Percentiles rank a stretch among this genome's conserved stretches.
Conservation (phyloP, 257 asterid genomes). For the Salvia splendens region DNA sequence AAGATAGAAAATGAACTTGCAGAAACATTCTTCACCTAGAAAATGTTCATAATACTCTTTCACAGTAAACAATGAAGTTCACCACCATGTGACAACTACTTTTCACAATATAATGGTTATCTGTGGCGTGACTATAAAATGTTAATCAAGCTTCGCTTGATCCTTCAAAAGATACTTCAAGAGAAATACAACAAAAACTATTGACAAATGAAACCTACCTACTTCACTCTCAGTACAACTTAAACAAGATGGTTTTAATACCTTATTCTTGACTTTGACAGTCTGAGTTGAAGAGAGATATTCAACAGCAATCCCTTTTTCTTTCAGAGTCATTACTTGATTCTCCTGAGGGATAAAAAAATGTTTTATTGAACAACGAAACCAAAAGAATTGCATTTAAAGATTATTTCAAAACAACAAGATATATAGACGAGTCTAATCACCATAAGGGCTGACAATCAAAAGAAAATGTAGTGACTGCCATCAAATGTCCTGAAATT, state of each 20-base stretch:
- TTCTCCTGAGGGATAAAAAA: slow-evolving; percentile 59
- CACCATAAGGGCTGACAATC: slow-evolving; percentile 84
- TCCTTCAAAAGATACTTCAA: not conserved
- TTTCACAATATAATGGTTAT: slow-evolving; percentile 10
- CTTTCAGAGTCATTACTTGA: slow-evolving; percentile 85
- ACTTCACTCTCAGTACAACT: slow-evolving; percentile 17
- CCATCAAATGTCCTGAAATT: slow-evolving; percentile 50
- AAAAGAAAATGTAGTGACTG: slow-evolving; percentile 30
- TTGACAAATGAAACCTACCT: not conserved
- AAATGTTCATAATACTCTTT: not conserved
- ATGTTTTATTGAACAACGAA: slow-evolving; percentile 10
- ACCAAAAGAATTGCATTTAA: slow-evolving; percentile 12
- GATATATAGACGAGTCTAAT: slow-evolving; percentile 30
- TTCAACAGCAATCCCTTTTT: slow-evolving; percentile 81
- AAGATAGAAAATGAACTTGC: too few species aligned
- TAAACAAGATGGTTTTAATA: slow-evolving; percentile 30
- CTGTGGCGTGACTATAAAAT: not conserved
- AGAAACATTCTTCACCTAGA: too few species aligned
- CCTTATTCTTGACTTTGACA: slow-evolving; percentile 68
- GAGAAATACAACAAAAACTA: slow-evolving; percentile 1
- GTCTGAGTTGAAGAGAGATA: slow-evolving; percentile 92
- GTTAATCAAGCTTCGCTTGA: slow-evolving; percentile 16
- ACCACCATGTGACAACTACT: slow-evolving; percentile 11
- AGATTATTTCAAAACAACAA: slow-evolving; percentile 1
- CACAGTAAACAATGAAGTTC: not conserved